Percentiles rank a stretch among this genome's conserved stretches.
Conservation (phyloP, 495 filamentous ascomycete species). For the Halenospora varia region DNA sequence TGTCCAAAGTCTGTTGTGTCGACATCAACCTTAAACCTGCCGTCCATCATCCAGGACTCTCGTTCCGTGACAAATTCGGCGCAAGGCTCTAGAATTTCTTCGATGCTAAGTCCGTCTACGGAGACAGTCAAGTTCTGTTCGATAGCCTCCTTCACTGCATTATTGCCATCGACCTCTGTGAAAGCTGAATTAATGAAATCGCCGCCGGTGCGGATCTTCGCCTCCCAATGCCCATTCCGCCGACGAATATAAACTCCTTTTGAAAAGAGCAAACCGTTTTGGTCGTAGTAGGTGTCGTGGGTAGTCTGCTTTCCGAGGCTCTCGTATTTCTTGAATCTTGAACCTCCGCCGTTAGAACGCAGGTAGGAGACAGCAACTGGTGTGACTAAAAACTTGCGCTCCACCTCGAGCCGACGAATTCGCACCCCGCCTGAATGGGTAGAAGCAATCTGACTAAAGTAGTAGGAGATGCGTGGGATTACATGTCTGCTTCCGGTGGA, state of each 20-base stretch:
- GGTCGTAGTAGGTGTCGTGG: constrained; percentile 34
- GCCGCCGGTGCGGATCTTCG: constrained; percentile 25
- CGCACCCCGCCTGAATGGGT: constrained; percentile 7
- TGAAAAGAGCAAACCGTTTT: constrained; percentile 17
- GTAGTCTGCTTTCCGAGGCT: constrained; percentile 20
- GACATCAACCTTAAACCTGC: constrained; percentile 31
- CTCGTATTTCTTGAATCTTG: constrained; percentile 23
- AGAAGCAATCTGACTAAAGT: constrained; percentile 1
- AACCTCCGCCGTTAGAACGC: constrained; percentile 18
- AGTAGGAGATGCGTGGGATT: constrained; percentile 9
- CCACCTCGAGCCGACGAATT: constrained; percentile 30
- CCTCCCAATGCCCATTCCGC: constrained; percentile 29
- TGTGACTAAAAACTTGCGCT: constrained; percentile 34
- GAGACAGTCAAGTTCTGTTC: constrained; percentile 6
- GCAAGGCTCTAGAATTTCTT: constrained; percentile 21
- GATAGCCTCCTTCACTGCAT: constrained; percentile 7
- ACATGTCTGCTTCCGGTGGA: background rate
- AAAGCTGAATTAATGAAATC: constrained; percentile 28
- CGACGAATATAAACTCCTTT: constrained; percentile 30
- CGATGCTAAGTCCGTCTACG: constrained; percentile 6
- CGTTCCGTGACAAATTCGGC: constrained; percentile 29
- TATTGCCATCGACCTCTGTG: constrained; percentile 23
- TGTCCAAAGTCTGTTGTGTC: constrained; percentile 35
- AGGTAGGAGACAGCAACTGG: constrained; percentile 21
- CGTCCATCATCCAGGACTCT: constrained; percentile 30